These are phyloP conservation scores for Ceratobasidium sp. DNA, from an alignment of 1,284 basidiomycete species.

Conservation along the genomic window DNA sequence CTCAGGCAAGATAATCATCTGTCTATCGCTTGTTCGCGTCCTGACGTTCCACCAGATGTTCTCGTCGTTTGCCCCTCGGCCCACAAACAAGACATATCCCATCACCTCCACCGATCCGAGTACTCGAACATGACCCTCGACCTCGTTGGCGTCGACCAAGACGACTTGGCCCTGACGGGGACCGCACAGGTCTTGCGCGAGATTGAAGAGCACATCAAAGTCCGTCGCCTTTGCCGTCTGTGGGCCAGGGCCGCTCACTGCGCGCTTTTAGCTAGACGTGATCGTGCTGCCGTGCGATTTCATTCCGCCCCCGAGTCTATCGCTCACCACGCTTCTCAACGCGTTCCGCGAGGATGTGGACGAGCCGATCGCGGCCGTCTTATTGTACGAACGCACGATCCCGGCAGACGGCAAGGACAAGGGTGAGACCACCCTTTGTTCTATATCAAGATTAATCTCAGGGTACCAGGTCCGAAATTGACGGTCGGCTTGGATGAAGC, in stretches of 20 bases:
- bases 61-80: constrained; percentile 81
- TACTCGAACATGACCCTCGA: constrained; percentile 69
- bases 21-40: constrained; percentile 12
- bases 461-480: constrained; percentile 48
- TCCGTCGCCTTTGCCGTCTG: constrained; percentile 20
- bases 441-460: neutral
- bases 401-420: constrained; percentile 57
- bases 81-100: constrained; percentile 76
- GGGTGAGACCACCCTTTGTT: constrained; percentile 43
- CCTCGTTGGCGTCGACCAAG: constrained; percentile 77
- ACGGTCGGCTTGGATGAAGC: constrained; percentile 52
- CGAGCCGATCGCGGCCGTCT: constrained; percentile 75
- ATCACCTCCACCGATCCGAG: constrained; percentile 77
- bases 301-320: constrained; percentile 74
- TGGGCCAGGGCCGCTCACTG: neutral
- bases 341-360: constrained; percentile 78
- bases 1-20: constrained; percentile 62
- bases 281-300: constrained; percentile 93
- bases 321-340: constrained; percentile 76
- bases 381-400: constrained; percentile 70
- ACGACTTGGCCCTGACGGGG: constrained; percentile 63
- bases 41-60: constrained; percentile 64
- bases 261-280: constrained; percentile 68
- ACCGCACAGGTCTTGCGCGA: constrained; percentile 74
- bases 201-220: constrained; percentile 70